phyloP scores from a whole-genome alignment of 2,329 filamentous ascomycete genomes.

The Colletotrichum sansevieriae region DNA sequence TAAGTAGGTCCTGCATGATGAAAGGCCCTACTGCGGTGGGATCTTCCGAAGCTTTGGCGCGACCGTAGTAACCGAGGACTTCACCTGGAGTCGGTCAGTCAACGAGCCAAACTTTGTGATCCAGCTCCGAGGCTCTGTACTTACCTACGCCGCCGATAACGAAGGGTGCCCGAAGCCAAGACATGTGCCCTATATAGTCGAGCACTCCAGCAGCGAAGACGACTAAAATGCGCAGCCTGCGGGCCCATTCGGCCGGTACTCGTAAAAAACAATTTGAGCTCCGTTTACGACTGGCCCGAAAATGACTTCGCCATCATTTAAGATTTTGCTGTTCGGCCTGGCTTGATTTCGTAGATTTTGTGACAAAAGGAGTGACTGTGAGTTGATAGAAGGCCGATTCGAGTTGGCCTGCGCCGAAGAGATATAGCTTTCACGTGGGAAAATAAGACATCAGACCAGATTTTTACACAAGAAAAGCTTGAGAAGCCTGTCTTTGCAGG shows the following conservation, averaged over 20 bases:
- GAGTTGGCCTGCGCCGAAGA: background rate
- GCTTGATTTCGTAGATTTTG: too few relatives aligned
- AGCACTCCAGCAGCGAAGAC: constrained; percentile 25
- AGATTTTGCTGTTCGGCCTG: background rate
- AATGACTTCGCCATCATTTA: constrained; percentile 25
- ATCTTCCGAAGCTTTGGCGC: constrained; percentile 15
- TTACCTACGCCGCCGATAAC: constrained; percentile 27
- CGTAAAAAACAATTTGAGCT: constrained; percentile 34
- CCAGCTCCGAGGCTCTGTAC: background rate
- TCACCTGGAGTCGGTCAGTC: constrained; percentile 11
- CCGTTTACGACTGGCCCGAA: constrained; percentile 39
- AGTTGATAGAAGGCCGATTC: background rate
- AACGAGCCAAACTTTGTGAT: background rate
- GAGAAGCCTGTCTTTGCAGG: background rate
- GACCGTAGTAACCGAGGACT: constrained; percentile 39
- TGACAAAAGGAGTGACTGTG: background rate
- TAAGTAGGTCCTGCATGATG: constrained; percentile 54
- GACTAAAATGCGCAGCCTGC: constrained; percentile 36
- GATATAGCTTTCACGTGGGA: background rate
- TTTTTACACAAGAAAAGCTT: too few relatives aligned
- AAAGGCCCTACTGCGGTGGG: constrained; percentile 45
- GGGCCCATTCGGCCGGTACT: constrained; percentile 17
- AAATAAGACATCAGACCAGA: background rate
- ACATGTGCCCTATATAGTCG: constrained; percentile 11
- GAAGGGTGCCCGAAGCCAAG: constrained; percentile 21